A percentile compares a stretch with the other conserved stretches of the same genome.
Evolutionary conservation across 805 yeast genomes (phyloP).

Genomic region (Saccharomycopsis javanensis): DNA sequence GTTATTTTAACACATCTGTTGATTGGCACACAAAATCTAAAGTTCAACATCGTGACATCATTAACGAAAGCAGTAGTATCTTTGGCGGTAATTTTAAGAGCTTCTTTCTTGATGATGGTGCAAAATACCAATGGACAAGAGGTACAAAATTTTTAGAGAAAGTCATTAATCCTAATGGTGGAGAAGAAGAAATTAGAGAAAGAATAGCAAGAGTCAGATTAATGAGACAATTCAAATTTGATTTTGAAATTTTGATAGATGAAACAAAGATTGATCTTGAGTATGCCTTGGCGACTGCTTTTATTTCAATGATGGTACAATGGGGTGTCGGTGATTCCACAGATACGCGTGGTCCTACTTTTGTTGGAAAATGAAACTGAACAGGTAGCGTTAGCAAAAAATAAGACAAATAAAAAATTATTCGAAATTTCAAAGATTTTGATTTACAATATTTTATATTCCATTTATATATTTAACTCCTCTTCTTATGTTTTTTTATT

Average conservation of each 20-base stretch:
- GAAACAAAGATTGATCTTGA: constrained; percentile 38
- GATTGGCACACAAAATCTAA: constrained; percentile 40
- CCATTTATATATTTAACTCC: not conserved
- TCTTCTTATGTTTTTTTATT: not conserved
- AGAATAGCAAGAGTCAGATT: constrained; percentile 46
- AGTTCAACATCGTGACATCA: constrained; percentile 36
- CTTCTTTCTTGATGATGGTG: constrained; percentile 44
- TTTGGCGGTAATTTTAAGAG: constrained; percentile 33
- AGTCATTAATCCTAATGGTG: constrained; percentile 45
- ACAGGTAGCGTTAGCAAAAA: not conserved
- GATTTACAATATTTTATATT: not conserved
- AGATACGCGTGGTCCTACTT: constrained; percentile 45
- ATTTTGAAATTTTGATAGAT: constrained; percentile 49
- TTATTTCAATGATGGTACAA: constrained; percentile 54
- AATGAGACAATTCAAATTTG: constrained; percentile 50
- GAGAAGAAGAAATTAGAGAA: constrained; percentile 43
- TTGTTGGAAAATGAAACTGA: constrained; percentile 14
- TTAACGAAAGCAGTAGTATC: constrained; percentile 28
- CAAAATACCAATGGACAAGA: constrained; percentile 46
- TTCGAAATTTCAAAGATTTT: not conserved
- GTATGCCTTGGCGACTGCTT: constrained; percentile 49
- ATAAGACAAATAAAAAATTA: too few species aligned
- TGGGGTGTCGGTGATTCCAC: constrained; percentile 52
- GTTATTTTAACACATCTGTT: constrained; percentile 35
- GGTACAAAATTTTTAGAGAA: constrained; percentile 43